Conservation (phyloP, 306 rosid species). For the Castanea sativa region DNA sequence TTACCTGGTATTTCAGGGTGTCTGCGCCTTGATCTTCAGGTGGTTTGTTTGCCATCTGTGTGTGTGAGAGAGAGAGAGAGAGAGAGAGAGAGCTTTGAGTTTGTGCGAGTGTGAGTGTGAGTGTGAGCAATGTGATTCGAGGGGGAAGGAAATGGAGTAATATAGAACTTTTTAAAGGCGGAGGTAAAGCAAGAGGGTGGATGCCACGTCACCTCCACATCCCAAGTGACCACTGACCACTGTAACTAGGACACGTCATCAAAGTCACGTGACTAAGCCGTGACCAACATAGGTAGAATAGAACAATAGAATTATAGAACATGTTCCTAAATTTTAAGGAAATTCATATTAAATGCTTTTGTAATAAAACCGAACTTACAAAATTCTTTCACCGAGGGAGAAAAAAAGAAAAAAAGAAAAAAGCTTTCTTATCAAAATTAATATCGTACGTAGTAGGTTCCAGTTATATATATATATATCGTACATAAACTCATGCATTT, state of each 20-base stretch:
- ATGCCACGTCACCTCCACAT: conserved; percentile 48
- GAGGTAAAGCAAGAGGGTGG: conserved; percentile 24
- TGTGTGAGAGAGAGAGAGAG: conserved; percentile 25
- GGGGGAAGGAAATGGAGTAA: conserved; percentile 23
- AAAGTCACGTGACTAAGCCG: conserved; percentile 39
- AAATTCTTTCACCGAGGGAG: not conserved
- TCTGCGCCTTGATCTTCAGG: conserved; percentile 43
- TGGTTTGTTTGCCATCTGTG: conserved; percentile 59
- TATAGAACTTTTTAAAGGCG: conserved; percentile 16
- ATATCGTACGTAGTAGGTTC: no score
- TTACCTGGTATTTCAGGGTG: conserved; percentile 70
- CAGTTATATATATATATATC: no score
- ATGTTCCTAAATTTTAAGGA: not conserved
- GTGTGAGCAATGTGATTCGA: conserved; percentile 17
- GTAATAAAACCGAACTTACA: not conserved
- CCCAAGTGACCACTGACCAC: conserved; percentile 20
- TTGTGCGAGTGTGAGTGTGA: conserved; percentile 1
- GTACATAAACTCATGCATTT: no score
- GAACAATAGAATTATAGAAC: not conserved
- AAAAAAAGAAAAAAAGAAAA: no score
- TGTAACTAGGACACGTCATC: conserved; percentile 27
- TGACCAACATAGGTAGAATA: conserved; percentile 2
- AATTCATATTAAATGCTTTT: not conserved
- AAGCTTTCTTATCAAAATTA: no score
- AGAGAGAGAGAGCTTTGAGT: conserved; percentile 13